Percentiles rank a stretch among this genome's conserved stretches.
Conservation (phyloP, 73 alveolate species). For the Symbiodinium natans region DNA sequence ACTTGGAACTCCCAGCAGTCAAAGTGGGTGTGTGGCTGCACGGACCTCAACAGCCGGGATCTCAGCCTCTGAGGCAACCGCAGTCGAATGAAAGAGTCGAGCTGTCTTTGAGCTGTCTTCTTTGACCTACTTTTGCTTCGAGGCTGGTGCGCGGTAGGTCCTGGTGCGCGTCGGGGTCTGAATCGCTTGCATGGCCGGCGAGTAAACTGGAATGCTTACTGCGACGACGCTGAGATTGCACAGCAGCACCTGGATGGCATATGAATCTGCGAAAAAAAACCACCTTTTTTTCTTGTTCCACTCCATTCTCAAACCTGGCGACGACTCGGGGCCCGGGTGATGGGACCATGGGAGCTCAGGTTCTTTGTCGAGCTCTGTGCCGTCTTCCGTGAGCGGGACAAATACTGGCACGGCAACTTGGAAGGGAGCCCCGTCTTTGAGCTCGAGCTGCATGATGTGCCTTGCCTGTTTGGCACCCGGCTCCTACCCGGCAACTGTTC, state of each 20-base stretch:
- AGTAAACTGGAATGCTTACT: conserved; percentile 13
- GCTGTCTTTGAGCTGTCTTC: too few relatives aligned
- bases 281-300: too few relatives aligned
- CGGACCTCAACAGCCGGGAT: neutral
- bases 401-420: conserved; percentile 1
- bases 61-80: neutral
- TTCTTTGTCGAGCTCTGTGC: neutral
- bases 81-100: too few relatives aligned
- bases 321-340: too few relatives aligned
- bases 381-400: neutral
- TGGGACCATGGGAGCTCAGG: too few relatives aligned
- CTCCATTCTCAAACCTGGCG: too few relatives aligned
- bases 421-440: neutral
- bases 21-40: neutral
- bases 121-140: too few relatives aligned
- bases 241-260: neutral
- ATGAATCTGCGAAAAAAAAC: too few relatives aligned
- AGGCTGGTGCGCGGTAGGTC: conserved; percentile 4
- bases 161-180: conserved; percentile 11
- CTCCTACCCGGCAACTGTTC: too few relatives aligned
- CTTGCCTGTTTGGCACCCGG: neutral
- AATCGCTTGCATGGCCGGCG: neutral
- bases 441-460: neutral
- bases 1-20: neutral
- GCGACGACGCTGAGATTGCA: neutral